Base-by-base conservation (phyloP, 495 filamentous ascomycete species). In the Hypoxylon cercidicola region DNA sequence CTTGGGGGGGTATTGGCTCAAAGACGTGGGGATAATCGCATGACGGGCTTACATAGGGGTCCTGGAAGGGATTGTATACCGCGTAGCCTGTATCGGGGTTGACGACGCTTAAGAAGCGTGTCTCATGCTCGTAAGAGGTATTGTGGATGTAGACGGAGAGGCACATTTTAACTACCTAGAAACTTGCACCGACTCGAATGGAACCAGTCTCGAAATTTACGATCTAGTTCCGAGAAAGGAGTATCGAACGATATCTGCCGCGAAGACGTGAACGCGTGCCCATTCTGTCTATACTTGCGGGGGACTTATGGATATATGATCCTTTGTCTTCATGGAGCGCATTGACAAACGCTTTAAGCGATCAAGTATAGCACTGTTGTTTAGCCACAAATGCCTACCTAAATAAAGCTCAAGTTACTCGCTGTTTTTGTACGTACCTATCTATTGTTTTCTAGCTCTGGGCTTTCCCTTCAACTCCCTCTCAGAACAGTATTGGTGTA, bases 31-130 rank as follows among this genome's bases (percentile, higher is more conserved):
- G 53, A 16, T 63, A 48, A 0, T 35, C 6, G 37, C 65, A 65
- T 25, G 18, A 28, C 1, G 0, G 4, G 2, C 15, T 9, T 2
- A 16, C 12, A 25, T 12, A 4, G 3, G 61, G 66, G 4, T 60
- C 50, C 20, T 69, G 69, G 18, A 43, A 72, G 0, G 69, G 69
- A 15, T 57, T 63, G n/a, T 50, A 45, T 8, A 72, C 62, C 0
- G 50, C 57, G 18, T 69, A 66, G 1, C 65, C 54, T 1, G 69
- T 72, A 1, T 21, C 25, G 2, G 66, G 66, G 20, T 72, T 60
- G 0, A 72, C 4, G 10, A 61, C 37, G 20, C 57, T 47, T 7
- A 8, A 23, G 39, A 35, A 64, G 0, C 62, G 69, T 4, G 58
- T 66, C 10, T 72, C 69, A 21, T 69, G 66, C 12, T 47, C 40